Conservation (phyloP, 352 stramenopile genomes). For the Blastocystis sp. region DNA sequence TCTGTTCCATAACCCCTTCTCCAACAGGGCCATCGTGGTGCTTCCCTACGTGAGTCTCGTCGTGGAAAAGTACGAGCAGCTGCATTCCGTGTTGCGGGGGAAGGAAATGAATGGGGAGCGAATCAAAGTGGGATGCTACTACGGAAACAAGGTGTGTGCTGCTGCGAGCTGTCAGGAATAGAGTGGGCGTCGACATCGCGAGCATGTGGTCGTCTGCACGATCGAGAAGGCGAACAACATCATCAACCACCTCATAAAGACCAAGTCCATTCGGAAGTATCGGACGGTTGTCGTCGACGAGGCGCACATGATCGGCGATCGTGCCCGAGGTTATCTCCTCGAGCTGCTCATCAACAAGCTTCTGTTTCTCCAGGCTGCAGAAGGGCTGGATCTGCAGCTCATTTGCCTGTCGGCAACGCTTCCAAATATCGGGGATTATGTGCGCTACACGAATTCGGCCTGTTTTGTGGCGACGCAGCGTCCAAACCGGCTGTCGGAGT, state of each 20-base stretch:
- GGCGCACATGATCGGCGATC: slow-evolving; percentile 73
- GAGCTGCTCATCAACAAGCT: slow-evolving; percentile 73
- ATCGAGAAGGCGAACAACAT: slow-evolving; percentile 73
- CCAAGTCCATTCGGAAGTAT: slow-evolving; percentile 69
- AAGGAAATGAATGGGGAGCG: slow-evolving; percentile 68
- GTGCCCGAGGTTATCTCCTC: slow-evolving; percentile 70
- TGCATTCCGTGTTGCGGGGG: slow-evolving; percentile 70
- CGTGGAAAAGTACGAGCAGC: slow-evolving; percentile 72
- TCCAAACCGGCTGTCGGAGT: slow-evolving; percentile 72
- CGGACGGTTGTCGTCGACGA: slow-evolving; percentile 73
- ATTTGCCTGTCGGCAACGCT: slow-evolving; percentile 73
- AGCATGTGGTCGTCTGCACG: slow-evolving; percentile 72
- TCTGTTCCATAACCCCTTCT: slow-evolving; percentile 65
- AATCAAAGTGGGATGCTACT: slow-evolving; percentile 71
- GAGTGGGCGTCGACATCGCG: slow-evolving; percentile 54
- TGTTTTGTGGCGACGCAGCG: slow-evolving; percentile 71
- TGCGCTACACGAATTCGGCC: slow-evolving; percentile 70
- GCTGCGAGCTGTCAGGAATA: background rate
- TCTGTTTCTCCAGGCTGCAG: slow-evolving; percentile 9
- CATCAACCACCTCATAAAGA: slow-evolving; percentile 72
- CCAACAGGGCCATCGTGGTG: slow-evolving; percentile 71
- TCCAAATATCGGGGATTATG: slow-evolving; percentile 72
- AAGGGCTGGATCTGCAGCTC: slow-evolving; percentile 70
- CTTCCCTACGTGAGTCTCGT: slow-evolving; percentile 74
- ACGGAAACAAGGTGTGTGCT: slow-evolving; percentile 69